Evolutionary conservation across 2,329 filamentous ascomycete species (phyloP).

Genomic region (Sporothrix dimorphospora): DNA sequence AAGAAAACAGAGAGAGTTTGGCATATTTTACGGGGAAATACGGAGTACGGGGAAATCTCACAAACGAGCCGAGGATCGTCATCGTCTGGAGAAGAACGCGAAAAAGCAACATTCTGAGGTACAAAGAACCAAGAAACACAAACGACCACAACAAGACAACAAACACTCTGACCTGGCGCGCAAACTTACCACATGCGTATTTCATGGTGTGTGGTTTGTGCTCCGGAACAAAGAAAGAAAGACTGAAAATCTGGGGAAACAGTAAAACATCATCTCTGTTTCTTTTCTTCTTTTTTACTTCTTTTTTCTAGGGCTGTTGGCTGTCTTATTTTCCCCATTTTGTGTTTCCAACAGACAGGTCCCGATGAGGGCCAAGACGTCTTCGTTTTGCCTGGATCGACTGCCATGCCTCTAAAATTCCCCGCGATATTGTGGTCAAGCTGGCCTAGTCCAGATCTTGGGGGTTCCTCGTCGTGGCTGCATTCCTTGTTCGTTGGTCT

Average conservation of each 20-base stretch:
- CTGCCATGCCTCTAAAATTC: neutral
- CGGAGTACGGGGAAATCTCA: constrained; percentile 7
- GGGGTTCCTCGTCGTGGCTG: neutral
- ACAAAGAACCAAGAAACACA: neutral
- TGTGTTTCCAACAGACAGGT: neutral
- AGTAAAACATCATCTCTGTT: neutral
- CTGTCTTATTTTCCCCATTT: neutral
- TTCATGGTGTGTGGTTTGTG: neutral
- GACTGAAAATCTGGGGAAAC: constrained; percentile 2
- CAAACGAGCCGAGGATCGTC: constrained; percentile 4
- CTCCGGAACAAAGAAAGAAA: neutral
- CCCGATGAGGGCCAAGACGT: neutral
- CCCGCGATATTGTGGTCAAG: neutral
- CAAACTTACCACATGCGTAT: neutral
- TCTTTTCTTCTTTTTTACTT: too few species aligned
- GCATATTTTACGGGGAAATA: constrained; percentile 22
- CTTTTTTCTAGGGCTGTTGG: too few species aligned
- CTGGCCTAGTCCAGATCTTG: neutral
- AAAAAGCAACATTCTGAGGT: neutral
- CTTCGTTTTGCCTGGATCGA: neutral
- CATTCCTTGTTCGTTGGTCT: neutral
- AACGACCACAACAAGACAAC: neutral
- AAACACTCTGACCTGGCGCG: neutral
- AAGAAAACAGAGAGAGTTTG: neutral
- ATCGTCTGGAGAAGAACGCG: neutral